Conservation (phyloP, 805 yeast species). For the Lachancea cidri region DNA sequence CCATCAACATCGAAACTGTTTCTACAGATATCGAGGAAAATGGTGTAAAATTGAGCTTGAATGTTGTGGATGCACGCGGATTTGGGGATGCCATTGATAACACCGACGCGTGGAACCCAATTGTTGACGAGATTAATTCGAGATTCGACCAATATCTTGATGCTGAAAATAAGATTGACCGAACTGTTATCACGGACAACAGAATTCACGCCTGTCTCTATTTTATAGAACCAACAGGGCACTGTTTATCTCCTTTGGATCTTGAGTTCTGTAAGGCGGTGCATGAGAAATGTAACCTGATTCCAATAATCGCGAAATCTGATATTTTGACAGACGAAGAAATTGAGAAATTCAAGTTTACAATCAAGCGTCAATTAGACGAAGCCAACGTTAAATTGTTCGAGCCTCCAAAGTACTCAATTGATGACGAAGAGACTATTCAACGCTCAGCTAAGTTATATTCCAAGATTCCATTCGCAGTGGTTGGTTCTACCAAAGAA, state of each 20-base stretch:
- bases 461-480: slow-evolving; percentile 81
- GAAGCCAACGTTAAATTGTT: slow-evolving; percentile 72
- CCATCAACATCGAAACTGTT: slow-evolving; percentile 55
- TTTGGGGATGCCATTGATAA: slow-evolving; percentile 89
- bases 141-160: slow-evolving; percentile 88
- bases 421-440: slow-evolving; percentile 80
- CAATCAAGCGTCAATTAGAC: slow-evolving; percentile 71
- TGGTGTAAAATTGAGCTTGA: slow-evolving; percentile 80
- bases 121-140: slow-evolving; percentile 79
- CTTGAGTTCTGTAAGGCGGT: slow-evolving; percentile 81
- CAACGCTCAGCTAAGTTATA: slow-evolving; percentile 61
- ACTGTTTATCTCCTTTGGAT: slow-evolving; percentile 82
- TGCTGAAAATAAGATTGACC: slow-evolving; percentile 76
- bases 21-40: slow-evolving; percentile 83
- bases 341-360: slow-evolving; percentile 64
- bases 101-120: slow-evolving; percentile 79
- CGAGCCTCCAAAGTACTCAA: slow-evolving; percentile 69
- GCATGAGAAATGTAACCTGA: slow-evolving; percentile 86
- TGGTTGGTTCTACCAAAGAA: slow-evolving; percentile 80
- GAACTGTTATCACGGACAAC: slow-evolving; percentile 66
- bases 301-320: slow-evolving; percentile 92
- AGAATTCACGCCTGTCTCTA: slow-evolving; percentile 91
- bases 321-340: slow-evolving; percentile 91
- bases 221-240: slow-evolving; percentile 97
- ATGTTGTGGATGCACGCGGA: slow-evolving; percentile 87